These are phyloP conservation scores for Thamnidium elegans DNA, from an alignment of 192 early-diverging fungal species.

Conservation along the genomic window DNA sequence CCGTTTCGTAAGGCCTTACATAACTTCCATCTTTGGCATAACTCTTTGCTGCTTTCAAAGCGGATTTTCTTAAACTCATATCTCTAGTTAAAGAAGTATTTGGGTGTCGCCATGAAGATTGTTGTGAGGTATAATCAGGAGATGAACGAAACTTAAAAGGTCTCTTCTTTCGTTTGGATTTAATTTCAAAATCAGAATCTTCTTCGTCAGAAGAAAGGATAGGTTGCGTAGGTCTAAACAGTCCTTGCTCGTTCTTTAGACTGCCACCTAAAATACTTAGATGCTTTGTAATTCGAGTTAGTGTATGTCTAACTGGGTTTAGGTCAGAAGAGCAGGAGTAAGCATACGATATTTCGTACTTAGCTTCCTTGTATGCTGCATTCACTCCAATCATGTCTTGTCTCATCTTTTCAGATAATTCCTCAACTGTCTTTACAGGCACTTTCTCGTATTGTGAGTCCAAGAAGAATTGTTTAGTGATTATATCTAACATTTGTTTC, in stretches of 20 bases:
- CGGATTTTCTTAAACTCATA: too few relatives aligned
- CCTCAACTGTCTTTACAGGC: constrained; percentile 12
- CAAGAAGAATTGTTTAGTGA: constrained; percentile 31
- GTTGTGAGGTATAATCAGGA: too few relatives aligned
- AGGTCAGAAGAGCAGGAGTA: constrained; percentile 26
- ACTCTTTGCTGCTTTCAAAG: too few relatives aligned
- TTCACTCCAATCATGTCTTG: constrained; percentile 28
- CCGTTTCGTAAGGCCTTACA: too few relatives aligned
- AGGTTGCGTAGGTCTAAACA: constrained; percentile 20
- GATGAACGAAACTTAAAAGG: too few relatives aligned
- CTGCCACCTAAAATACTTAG: constrained; percentile 28
- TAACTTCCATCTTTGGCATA: too few relatives aligned
- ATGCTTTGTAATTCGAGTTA: constrained; percentile 32
- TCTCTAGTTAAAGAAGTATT: too few relatives aligned
- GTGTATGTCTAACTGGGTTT: constrained; percentile 16
- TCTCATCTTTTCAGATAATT: constrained; percentile 17
- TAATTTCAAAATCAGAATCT: too few relatives aligned
- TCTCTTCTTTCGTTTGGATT: too few relatives aligned
- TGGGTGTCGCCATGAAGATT: too few relatives aligned
- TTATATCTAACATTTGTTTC: constrained; percentile 33
- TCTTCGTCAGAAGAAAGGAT: too few relatives aligned
- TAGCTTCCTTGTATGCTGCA: constrained; percentile 33
- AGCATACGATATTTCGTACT: constrained; percentile 36
- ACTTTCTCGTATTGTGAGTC: constrained; percentile 19
- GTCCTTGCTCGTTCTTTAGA: constrained; percentile 28